Base-by-base conservation (phyloP, 306 rosid species). In the Castanopsis chinensis region DNA sequence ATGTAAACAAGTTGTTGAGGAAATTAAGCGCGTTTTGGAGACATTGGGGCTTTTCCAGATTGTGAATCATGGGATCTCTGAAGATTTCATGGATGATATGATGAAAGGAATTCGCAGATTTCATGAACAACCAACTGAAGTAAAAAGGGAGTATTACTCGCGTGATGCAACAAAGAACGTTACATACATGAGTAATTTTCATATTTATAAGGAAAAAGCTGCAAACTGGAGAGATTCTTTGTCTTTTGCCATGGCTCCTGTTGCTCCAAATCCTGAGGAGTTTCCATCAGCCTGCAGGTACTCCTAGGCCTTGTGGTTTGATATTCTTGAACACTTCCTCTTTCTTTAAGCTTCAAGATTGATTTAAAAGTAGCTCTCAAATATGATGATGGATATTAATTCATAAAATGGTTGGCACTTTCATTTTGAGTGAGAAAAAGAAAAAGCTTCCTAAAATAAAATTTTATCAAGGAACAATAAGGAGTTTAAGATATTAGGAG, bases 201-300 rank as follows among this genome's bases (percentile, higher is more conserved):
- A 85, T 76, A 33, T 88, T 81, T 81, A 83, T n/a, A 20, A 7
- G 25, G 76, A 85, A 1, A 85, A 74, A 32, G 79, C 73, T 81
- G 88, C 86, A 17, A 83, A 79, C 21, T 83, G 91, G 89, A 85
- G 88, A 51, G 89, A 88, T 35, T 73, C 79, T 64, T 63, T 85
- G 63, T 65, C 58, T 5, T 88, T 83, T 85, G 73, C 74, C 8
- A 85, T 83, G 89, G 85, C 67, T 27, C 82, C 82, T 49, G 82
- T 60, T 15, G 77, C 60, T 18, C 37, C 45, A 25, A 69, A 79
- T 51, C 77, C 79, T 5, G 43, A 69, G 69, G 74, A 82, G 3
- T 59, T 87, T 12, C 88, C 88, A 1, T 19, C 21, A 30, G 61
- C 74, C 49, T 84, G 88, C 74, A 81, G 86, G 88, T 87, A 82